A percentile compares a stretch with the other conserved stretches of the same genome.
Conservation (phyloP, 495 filamentous ascomycete genomes). For the Penicillium atrosanguineum region DNA sequence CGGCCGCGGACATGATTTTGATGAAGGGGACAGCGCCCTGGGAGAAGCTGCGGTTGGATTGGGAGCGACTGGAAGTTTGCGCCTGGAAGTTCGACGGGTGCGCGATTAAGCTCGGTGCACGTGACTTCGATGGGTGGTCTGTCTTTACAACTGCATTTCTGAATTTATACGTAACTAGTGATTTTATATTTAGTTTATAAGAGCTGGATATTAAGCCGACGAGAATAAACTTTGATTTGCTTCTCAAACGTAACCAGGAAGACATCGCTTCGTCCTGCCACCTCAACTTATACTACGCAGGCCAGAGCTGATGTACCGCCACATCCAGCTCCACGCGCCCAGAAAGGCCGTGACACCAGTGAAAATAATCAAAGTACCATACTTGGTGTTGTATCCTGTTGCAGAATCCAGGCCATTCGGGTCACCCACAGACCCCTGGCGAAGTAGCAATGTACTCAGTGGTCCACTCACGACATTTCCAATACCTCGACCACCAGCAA, state of each 20-base stretch:
- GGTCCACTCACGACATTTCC: conserved; percentile 63
- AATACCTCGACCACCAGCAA: conserved; percentile 64
- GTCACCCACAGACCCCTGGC: conserved; percentile 25
- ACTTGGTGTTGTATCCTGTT: conserved; percentile 38
- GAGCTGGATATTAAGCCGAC: too few relatives aligned
- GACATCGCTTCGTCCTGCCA: background rate
- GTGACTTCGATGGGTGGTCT: conserved; percentile 2
- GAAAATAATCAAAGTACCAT: conserved; percentile 46
- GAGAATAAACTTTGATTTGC: background rate
- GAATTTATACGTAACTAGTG: background rate
- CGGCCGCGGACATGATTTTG: conserved; percentile 29
- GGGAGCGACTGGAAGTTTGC: conserved; percentile 6
- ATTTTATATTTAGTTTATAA: background rate
- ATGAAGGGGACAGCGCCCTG: conserved; percentile 8
- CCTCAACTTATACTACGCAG: conserved; percentile 6
- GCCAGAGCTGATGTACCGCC: conserved; percentile 23
- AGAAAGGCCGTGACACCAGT: conserved; percentile 42
- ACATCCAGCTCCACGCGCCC: conserved; percentile 38
- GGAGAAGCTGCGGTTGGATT: conserved; percentile 10
- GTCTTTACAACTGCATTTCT: background rate
- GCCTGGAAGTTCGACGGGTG: conserved; percentile 10
- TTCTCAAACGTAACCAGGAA: background rate
- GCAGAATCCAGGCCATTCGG: conserved; percentile 8
- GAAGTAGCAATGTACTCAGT: conserved; percentile 55
- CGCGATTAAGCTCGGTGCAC: conserved; percentile 10